phyloP scores from a whole-genome alignment of 2,329 filamentous ascomycete genomes.

The Colletotrichum siamense region DNA sequence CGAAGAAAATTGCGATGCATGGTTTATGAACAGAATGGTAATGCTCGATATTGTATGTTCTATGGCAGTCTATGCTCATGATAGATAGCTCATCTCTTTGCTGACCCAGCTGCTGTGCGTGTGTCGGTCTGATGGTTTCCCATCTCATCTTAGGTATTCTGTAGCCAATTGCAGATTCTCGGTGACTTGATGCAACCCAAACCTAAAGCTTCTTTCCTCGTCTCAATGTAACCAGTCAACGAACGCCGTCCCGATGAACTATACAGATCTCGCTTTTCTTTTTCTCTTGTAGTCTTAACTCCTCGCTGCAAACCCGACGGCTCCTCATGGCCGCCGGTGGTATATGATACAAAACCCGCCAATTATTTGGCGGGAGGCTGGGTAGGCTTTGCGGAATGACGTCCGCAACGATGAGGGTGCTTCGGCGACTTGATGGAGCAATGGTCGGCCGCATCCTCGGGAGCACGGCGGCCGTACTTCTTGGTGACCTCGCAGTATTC shows the following conservation, averaged over 20 bases:
- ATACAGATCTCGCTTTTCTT: not conserved
- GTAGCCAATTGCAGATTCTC: not conserved
- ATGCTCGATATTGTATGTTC: not conserved
- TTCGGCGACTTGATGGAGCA: constrained; percentile 67
- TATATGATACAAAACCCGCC: not conserved
- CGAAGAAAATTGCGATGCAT: not conserved
- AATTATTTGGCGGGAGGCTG: not conserved
- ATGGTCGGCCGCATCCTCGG: constrained; percentile 49
- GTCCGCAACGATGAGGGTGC: constrained; percentile 62
- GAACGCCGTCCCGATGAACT: not conserved
- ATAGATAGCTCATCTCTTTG: not conserved
- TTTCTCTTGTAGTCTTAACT: not conserved
- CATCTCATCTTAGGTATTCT: not conserved
- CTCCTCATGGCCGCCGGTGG: not conserved
- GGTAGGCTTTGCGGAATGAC: constrained; percentile 46
- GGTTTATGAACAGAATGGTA: not conserved
- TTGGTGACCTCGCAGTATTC: constrained; percentile 68
- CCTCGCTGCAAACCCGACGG: not conserved
- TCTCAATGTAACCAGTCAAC: not conserved
- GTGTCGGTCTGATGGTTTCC: not conserved
- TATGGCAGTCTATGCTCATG: not conserved
- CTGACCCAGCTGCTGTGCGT: not conserved
- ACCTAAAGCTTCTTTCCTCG: not conserved
- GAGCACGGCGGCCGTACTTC: constrained; percentile 58
- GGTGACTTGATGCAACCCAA: not conserved